Conservation (phyloP, 805 yeast species). For the Wickerhamiella azyma region DNA sequence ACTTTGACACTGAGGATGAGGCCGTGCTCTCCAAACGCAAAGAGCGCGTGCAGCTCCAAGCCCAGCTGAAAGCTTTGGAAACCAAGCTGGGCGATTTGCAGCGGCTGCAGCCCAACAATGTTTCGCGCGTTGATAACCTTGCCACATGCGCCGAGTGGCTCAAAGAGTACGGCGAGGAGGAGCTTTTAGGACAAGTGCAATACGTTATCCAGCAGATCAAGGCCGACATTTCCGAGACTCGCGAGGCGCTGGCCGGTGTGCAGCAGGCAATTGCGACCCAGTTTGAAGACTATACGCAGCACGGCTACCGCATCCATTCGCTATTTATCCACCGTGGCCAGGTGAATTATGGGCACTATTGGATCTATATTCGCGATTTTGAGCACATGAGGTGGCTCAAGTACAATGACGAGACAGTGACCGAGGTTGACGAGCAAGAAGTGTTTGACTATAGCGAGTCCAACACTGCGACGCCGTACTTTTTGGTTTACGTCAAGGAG, state of each 20-base stretch:
- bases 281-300: slow-evolving; percentile 43
- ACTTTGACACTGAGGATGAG: slow-evolving; percentile 47
- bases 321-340: slow-evolving; percentile 92
- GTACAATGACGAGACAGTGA: slow-evolving; percentile 91
- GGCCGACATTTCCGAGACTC: slow-evolving; percentile 32
- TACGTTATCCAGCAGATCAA: slow-evolving; percentile 34
- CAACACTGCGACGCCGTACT: slow-evolving; percentile 89
- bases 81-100: slow-evolving; percentile 12
- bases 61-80: slow-evolving; percentile 12
- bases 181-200: slow-evolving; percentile 22
- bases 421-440: slow-evolving; percentile 53
- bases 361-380: slow-evolving; percentile 83
- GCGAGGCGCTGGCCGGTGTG: slow-evolving; percentile 32
- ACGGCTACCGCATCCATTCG: slow-evolving; percentile 78
- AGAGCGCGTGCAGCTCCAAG: slow-evolving; percentile 49
- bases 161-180: background rate
- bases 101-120: slow-evolving; percentile 25
- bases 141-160: slow-evolving; percentile 24
- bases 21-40: slow-evolving; percentile 39
- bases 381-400: slow-evolving; percentile 58
- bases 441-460: slow-evolving; percentile 28
- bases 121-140: slow-evolving; percentile 39
- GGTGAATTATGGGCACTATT: slow-evolving; percentile 92
- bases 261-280: slow-evolving; percentile 41
- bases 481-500: slow-evolving; percentile 67